Base-by-base conservation (phyloP, 768 basidiomycete genomes). In the Naematelia encephala region DNA sequence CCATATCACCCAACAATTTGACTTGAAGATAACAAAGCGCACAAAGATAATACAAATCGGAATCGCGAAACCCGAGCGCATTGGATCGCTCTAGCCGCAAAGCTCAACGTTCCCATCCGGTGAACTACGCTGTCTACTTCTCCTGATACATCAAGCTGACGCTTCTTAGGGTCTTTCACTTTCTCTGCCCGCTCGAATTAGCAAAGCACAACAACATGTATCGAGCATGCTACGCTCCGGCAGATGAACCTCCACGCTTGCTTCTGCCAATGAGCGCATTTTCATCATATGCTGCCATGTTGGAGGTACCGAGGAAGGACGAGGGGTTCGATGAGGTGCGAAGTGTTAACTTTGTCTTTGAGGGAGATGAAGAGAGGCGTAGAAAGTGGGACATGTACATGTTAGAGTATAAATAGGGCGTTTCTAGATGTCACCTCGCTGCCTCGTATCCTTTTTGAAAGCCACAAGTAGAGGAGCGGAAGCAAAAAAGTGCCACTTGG, bases 171-270 rank as follows among this genome's bases (percentile, higher is more conserved):
- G 89, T 89, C 70, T 84, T 93, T 72, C 63, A 82, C 25, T 94
- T 96, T 67, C 80, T 84, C 8, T 88, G 86, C 45, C 83, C 87
- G 8, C 66, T 84, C n/a, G 88, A 91, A 47, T 81, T 94, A 5
- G 90, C 90, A 1, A 89, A 86, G 86, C 94, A 97, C 76, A 96
- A 97, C 74, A 93, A 93, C 68, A 77, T 92, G 5, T 96, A 94
- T 72, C 84, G 93, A 27, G 85, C 90, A 34, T 89, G 68, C 47
- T 62, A 78, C 51, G 76, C 67, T 11, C 61, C 72, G 1, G 45
- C 51, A 22, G 60, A 61, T 22, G 64, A 74, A 47, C 44, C 52
- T 22, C 39, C 47, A 27, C 50, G 73, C 28, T 53, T 64, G 12
- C 64, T 76, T 11, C 53, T 77, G 8, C 75, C 75, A 11, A 27